Conservation (phyloP, 2,329 filamentous ascomycete genomes). For the Penicillium concentricum region DNA sequence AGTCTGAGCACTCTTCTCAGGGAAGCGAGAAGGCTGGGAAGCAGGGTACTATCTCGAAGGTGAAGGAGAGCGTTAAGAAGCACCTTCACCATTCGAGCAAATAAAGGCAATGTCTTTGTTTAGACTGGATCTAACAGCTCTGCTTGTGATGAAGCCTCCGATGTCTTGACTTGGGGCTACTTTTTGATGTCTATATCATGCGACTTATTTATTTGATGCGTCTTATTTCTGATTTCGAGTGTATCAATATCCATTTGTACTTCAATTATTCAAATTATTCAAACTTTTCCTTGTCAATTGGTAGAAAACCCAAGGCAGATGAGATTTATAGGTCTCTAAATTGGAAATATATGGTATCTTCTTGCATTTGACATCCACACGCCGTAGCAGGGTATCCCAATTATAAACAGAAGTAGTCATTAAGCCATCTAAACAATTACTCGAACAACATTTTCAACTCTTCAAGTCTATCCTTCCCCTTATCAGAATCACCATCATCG, state of each 20-base stretch:
- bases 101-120: background rate
- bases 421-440: slow-evolving; percentile 11
- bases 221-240: background rate
- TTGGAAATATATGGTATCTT: background rate
- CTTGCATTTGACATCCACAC: background rate
- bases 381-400: background rate
- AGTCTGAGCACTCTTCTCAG: background rate
- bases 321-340: background rate
- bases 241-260: slow-evolving; percentile 9
- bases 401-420: background rate
- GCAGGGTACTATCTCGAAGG: slow-evolving; percentile 18
- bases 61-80: slow-evolving; percentile 24
- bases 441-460: slow-evolving; percentile 85
- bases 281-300: background rate
- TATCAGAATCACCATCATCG: slow-evolving; percentile 85
- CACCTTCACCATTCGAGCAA: slow-evolving; percentile 14
- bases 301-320: background rate
- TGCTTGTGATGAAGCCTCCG: background rate
- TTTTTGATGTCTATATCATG: background rate
- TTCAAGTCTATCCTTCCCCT: slow-evolving; percentile 83
- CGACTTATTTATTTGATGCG: background rate
- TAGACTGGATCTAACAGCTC: background rate
- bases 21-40: slow-evolving; percentile 10
- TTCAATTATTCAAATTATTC: background rate
- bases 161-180: background rate